Base-by-base conservation (phyloP, 768 basidiomycete species). In the Rhodosporidiobolus odoratus region DNA sequence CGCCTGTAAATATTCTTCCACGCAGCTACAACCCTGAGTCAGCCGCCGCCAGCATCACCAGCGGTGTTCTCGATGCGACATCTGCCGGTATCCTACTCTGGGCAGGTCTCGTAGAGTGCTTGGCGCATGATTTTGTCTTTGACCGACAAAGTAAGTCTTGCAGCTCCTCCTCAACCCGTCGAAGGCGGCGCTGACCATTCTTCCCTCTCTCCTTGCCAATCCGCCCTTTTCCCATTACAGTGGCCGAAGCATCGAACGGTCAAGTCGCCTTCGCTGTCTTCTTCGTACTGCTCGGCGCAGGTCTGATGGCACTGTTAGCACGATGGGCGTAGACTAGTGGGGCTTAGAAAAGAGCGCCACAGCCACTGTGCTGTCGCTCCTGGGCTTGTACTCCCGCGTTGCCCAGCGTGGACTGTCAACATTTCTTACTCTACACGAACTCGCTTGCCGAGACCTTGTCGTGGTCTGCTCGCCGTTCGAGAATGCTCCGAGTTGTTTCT, bases 71-170 rank as follows among this genome's bases (percentile, higher is more conserved):
- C 75, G 95, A 97, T 77, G 84, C 92, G 3, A 79, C 90, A 41
- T 92, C 90, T 63, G 84, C 91, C 0, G 95, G 95, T 4, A 92
- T 98, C 76, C 80, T 98, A 56, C 80, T 95, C 21, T 93, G 91
- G 78, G 92, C 91, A 0, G 90, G 90, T 32, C 82, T 91, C 32
- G 91, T 92, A 41, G 91, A 93, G 84, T 88, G 88, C 69, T 84
- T 98, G 54, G 95, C 92, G 2, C 94, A 96, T 78, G 95, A 97
- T 77, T 96, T 98, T 80, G 77, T 98, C 48, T 92, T 95, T 81
- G 92, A 86, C 82, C 32, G 63, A 13, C n/a, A 58, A 23, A 62
- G 65, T 62, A 27, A 40, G 61, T 57, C 21, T n/a, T n/a, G n/a
- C n/a, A n/a, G n/a, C n/a, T n/a, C n/a, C n/a, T n/a, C n/a, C n/a